Percentiles rank a stretch among this genome's conserved stretches.
These are phyloP conservation scores for Hortaea werneckii DNA, from an alignment of 2,329 filamentous ascomycete species.

Conservation along the genomic window DNA sequence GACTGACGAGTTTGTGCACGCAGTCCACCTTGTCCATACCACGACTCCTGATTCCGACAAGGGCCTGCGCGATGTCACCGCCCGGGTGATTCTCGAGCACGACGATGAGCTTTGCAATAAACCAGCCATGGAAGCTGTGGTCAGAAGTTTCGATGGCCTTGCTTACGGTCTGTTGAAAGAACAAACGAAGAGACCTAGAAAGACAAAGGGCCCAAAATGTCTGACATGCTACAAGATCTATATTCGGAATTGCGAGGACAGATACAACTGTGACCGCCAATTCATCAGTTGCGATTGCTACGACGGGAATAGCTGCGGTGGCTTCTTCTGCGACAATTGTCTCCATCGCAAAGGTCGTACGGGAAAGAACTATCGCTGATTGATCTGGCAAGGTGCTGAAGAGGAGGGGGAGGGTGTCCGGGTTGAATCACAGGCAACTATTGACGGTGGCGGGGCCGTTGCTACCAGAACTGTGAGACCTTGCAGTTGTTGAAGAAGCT, in stretches of 20 bases:
- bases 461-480: too few species aligned
- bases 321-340: neutral
- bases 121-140: constrained; percentile 14
- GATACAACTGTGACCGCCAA: too few species aligned
- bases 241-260: neutral
- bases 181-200: neutral
- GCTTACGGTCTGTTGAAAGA: neutral
- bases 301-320: neutral
- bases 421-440: too few species aligned
- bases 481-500: too few species aligned
- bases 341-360: too few species aligned
- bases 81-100: constrained; percentile 15
- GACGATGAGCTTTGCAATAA: constrained; percentile 6
- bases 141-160: neutral
- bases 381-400: too few species aligned
- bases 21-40: constrained; percentile 31
- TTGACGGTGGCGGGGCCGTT: too few species aligned
- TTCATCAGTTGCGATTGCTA: neutral
- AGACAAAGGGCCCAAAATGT: neutral
- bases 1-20: constrained; percentile 28
- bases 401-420: too few species aligned
- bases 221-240: neutral
- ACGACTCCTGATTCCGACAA: constrained; percentile 32
- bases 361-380: too few species aligned
- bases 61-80: constrained; percentile 23